Evolutionary conservation across 495 filamentous ascomycete species (phyloP), one percentile per base, ranked within the genome.

Genomic region (Acidiella bohemica): DNA sequence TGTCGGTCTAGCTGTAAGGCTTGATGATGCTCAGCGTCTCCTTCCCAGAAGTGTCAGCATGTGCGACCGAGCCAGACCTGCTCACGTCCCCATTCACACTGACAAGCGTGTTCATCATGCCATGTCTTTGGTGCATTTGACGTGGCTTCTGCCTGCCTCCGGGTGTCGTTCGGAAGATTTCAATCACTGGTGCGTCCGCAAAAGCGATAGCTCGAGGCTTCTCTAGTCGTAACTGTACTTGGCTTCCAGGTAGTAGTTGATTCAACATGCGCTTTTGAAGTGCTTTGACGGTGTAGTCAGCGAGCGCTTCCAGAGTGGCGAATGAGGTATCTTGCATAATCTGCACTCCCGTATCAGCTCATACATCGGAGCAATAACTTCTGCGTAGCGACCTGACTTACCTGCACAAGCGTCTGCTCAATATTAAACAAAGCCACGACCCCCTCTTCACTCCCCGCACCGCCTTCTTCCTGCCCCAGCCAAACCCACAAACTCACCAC

Each of bases 291-390:
- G 14, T 57, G 50, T 11, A 76, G 61, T 38, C 57, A 59, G 67
- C 67, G 3, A 81, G 59, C 0, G 74, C 63, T 53, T 81, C 76
- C 9, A 81, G 66, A 0, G 76, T 81, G 55, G 75, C 66, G 47
- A 76, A 78, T 0, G 65, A 66, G 0, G 74, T 75, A 3, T 63
- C 50, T 36, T 72, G 68, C 33, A 78, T 63, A 2, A 62, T 18
- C 29, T 14, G 14, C 7, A 14, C 8, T 8, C 16, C 30, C 8
- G 8, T 18, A 33, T 7, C 30, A 33, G 6, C 8, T 8, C 8
- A 11, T 8, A 17, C 30, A 33, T 33, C 8, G 9, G 14, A 8
- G 16, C 7, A 33, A 11, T 27, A 27, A 7, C 14, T 32, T 27
- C n/a, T 7, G 20, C 22, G 55, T 50, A 59, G 46, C 39, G 47